These are phyloP conservation scores for Strobilomyces echinocephalus DNA, from an alignment of 768 basidiomycete species.

Conservation along the genomic window DNA sequence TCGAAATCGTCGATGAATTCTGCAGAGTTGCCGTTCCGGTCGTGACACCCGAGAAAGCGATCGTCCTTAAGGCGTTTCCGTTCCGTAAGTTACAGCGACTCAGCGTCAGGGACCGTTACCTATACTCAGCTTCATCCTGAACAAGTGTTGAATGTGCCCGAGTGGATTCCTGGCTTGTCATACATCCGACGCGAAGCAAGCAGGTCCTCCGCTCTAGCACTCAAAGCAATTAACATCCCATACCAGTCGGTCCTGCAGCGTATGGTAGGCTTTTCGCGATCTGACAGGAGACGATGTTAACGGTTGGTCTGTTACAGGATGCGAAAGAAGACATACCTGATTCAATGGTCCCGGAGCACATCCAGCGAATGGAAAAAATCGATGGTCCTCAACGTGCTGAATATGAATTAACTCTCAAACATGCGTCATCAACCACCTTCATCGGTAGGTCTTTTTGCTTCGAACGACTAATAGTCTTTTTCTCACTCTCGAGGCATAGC, in stretches of 20 bases:
- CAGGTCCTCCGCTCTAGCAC: no score
- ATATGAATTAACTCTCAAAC: background rate
- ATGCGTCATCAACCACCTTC: background rate
- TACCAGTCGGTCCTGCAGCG: background rate
- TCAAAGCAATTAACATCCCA: background rate
- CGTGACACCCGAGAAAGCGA: slow-evolving; percentile 9
- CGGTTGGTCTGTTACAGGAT: background rate
- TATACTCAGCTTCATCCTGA: no score
- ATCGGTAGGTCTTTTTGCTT: background rate
- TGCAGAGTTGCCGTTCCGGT: background rate
- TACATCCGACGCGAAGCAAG: no score
- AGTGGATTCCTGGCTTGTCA: no score
- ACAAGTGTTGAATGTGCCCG: no score
- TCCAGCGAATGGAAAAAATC: background rate
- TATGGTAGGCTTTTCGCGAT: background rate
- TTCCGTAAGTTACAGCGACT: no score
- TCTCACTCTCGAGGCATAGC: background rate
- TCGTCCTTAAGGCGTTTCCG: slow-evolving; percentile 1
- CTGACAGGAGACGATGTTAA: no score
- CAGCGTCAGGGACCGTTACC: no score
- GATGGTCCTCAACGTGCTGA: background rate
- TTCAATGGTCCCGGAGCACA: background rate
- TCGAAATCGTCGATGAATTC: background rate
- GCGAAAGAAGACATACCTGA: background rate
- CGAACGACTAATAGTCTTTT: background rate